Evolutionary conservation across 495 filamentous ascomycete genomes (phyloP), one percentile per base, ranked within the genome.

Genomic region (Apodospora peruviana): DNA sequence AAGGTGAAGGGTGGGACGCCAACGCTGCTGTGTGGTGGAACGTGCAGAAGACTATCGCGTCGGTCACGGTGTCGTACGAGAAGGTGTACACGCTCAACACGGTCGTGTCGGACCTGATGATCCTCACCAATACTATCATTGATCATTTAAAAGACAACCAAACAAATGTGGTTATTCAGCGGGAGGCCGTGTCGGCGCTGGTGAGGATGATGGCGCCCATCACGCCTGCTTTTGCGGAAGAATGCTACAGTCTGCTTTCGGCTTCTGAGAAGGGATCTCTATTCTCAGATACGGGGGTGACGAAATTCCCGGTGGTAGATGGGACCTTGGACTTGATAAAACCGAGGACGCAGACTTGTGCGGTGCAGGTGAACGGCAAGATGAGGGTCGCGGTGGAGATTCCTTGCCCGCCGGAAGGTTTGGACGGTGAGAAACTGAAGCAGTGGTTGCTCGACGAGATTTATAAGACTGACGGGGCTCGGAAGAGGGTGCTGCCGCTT

Each of bases 341-440:
- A 23, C 55, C 62, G 21, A 52, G 56, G 25, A 66, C 49, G 38
- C 65, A 66, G 45, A 58, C 40, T 0, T 83, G 84, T 48, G 83
- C 81, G 14, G 81, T 95, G 16, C 83, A 87, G 54, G 73, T 94
- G 18, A 87, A 93, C 56, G 89, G 89, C 5, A 89, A 83, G 62
- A 51, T 85, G 52, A 77, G 78, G 41, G 83, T 85, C 50, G 78
- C 74, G 10, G 71, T 83, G 16, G 74, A 86, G 9, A 82, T 90
- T 25, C 62, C 69, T 20, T 57, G 45, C 25, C 64, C 68, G 24
- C 56, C 70, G 16, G 50, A 43, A 1, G 53, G 50, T 11, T 45
- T 77, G 20, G 40, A 55, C 4, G 59, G 43, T 7, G 56, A 59
- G 1, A 59, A 50, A 50, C 51, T 78, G 45, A 71, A 74, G 50